These are phyloP conservation scores for Macrocybe gigantea DNA, from an alignment of 768 basidiomycete genomes.

Conservation along the genomic window DNA sequence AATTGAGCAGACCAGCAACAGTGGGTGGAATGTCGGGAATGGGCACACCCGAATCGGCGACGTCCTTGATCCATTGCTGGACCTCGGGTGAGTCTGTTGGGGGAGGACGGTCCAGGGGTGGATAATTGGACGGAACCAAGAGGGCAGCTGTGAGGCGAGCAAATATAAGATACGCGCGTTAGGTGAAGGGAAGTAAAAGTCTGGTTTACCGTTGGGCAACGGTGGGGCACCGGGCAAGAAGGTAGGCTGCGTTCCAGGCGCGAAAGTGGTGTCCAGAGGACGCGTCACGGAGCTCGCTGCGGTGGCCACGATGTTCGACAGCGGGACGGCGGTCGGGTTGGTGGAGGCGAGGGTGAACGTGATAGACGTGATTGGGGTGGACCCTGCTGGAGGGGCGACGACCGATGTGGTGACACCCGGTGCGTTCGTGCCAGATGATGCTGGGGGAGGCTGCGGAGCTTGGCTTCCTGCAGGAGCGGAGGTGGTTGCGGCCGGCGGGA, in stretches of 20 bases:
- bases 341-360: constrained; percentile 41
- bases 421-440: constrained; percentile 10
- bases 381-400: constrained; percentile 12
- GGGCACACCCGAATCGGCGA: constrained; percentile 44
- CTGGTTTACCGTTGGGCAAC: constrained; percentile 45
- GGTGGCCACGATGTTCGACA: constrained; percentile 40
- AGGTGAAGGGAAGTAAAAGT: background rate
- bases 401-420: constrained; percentile 12
- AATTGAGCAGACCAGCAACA: constrained; percentile 25
- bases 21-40: constrained; percentile 53
- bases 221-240: constrained; percentile 51
- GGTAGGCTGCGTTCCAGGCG: constrained; percentile 46
- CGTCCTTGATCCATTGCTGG: constrained; percentile 64
- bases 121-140: constrained; percentile 53
- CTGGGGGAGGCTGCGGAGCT: background rate
- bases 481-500: constrained; percentile 6
- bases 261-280: constrained; percentile 38
- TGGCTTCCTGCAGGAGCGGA: background rate
- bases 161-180: background rate
- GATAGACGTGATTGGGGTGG: constrained; percentile 24
- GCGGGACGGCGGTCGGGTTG: constrained; percentile 59
- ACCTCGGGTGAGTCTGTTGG: constrained; percentile 59
- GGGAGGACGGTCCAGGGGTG: constrained; percentile 56
- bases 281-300: constrained; percentile 36
- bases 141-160: constrained; percentile 25